These are phyloP conservation scores for Heimioporus sp. DNA, from an alignment of 768 basidiomycete genomes.

Conservation along the genomic window DNA sequence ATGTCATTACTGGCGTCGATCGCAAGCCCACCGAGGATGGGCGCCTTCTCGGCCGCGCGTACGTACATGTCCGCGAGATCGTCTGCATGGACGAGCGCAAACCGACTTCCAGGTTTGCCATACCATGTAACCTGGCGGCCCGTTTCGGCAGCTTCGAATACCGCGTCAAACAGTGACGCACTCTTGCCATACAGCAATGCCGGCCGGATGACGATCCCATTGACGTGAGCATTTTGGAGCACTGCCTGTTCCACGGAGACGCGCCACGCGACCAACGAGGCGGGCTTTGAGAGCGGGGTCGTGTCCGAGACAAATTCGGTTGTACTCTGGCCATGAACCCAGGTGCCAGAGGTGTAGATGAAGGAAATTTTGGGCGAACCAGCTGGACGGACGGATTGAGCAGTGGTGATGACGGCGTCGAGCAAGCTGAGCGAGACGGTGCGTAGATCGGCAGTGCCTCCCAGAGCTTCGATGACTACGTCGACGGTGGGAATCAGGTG, in stretches of 20 bases:
- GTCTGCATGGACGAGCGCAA: conserved; percentile 30
- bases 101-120: conserved; percentile 27
- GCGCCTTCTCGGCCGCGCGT: conserved; percentile 31
- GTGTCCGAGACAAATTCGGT: conserved; percentile 17
- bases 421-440: conserved; percentile 18
- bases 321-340: conserved; percentile 26
- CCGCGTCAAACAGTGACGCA: conserved; percentile 17
- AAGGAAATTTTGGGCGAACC: conserved; percentile 29
- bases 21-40: conserved; percentile 26
- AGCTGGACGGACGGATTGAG: conserved; percentile 14
- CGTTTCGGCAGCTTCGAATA: conserved; percentile 24
- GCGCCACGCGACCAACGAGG: conserved; percentile 20
- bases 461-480: conserved; percentile 19
- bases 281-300: conserved; percentile 15
- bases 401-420: conserved; percentile 12
- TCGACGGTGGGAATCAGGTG: conserved; percentile 18
- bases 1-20: conserved; percentile 31
- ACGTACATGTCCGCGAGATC: conserved; percentile 36
- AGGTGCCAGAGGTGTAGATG: conserved; percentile 33
- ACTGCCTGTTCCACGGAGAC: conserved; percentile 16
- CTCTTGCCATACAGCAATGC: conserved; percentile 30
- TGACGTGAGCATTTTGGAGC: conserved; percentile 14
- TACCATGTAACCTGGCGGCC: conserved; percentile 20
- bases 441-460: conserved; percentile 9
- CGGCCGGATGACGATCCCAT: conserved; percentile 36